Evolutionary conservation across 768 basidiomycete species (phyloP), one percentile per base, ranked within the genome.

Genomic region (Pisolithus sp.): DNA sequence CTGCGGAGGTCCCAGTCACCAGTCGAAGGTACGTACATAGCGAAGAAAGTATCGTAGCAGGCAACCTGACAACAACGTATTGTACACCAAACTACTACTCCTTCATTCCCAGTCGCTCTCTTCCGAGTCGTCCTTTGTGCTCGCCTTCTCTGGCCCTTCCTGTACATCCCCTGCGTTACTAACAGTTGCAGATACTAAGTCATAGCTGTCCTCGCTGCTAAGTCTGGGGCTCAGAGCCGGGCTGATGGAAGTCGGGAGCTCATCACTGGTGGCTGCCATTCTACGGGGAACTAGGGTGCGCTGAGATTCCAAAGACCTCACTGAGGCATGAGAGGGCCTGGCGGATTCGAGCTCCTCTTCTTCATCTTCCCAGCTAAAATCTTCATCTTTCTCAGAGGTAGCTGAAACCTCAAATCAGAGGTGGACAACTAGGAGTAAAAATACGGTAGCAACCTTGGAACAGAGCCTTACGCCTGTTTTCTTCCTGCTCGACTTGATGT

Each of bases 331-430:
- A 15, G 50, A 42, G 31, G 54, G 48, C 50, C 54, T 53, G 7
- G 58, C 46, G 13, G 66, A 49, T 12, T 46, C 52, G n/a, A 62
- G 57, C 41, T 87, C 86, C n/a, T 91, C 89, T n/a, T 93, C 91
- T 47, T 85, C 82, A 50, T 90, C 90, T 63, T 93, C 92, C 92
- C 92, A 95, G 60, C 81, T 87, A 68, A 95, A 93, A 53, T 90
- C 86, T 31, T 94, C 93, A 42, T 95, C 93, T 24, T 77, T 80
- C 52, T 86, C 81, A 7, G 73, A 67, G 4, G 82, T 73, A n/a
- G 77, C 82, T 84, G 55, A 52, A 46, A 53, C 46, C 41, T 40
- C 42, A 10, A 12, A 46, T 62, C 34, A 57, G 46, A 23, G 30
- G 43, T 49, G 23, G 15, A 41, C 28, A 39, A 48, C 31, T 20